phyloP scores from a whole-genome alignment of 345 rosid genomes.

The Sapria himalayana region DNA sequence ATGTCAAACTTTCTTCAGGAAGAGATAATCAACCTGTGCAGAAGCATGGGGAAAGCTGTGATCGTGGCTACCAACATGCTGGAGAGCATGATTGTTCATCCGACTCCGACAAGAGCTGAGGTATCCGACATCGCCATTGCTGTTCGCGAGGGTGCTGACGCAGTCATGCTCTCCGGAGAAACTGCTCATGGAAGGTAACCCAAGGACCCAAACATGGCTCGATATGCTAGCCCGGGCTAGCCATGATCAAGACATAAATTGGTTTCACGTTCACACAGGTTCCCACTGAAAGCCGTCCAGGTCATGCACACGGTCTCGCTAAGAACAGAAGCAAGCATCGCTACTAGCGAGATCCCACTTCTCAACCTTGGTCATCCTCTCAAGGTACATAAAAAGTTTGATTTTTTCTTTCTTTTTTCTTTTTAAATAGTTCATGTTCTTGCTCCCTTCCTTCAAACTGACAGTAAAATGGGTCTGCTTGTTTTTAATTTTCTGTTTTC shows the following conservation, averaged over 20 bases:
- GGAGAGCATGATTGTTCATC: slow-evolving; percentile 99
- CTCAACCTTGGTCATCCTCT: slow-evolving; percentile 87
- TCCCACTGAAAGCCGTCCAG: slow-evolving; percentile 87
- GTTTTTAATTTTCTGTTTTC: slow-evolving; percentile 8
- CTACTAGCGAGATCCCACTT: slow-evolving; percentile 58
- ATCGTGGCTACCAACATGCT: slow-evolving; percentile 98
- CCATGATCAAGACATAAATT: too few species aligned
- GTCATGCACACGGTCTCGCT: slow-evolving; percentile 95
- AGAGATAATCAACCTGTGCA: slow-evolving; percentile 69
- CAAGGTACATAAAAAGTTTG: slow-evolving; percentile 18
- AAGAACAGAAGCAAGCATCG: slow-evolving; percentile 78
- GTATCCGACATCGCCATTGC: slow-evolving; percentile 98
- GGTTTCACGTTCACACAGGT: slow-evolving; percentile 22
- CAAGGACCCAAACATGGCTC: too few species aligned
- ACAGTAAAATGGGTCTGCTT: slow-evolving; percentile 5
- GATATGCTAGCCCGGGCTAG: too few species aligned
- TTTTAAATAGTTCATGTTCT: slow-evolving; percentile 1
- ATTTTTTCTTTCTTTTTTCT: neutral
- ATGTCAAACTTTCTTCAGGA: slow-evolving; percentile 26
- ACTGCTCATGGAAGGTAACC: slow-evolving; percentile 98
- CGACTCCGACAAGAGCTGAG: slow-evolving; percentile 95
- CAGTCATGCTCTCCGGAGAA: slow-evolving; percentile 98
- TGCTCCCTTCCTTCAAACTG: slow-evolving; percentile 1
- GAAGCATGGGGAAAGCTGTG: slow-evolving; percentile 99
- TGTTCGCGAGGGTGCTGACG: slow-evolving; percentile 96